Base-by-base conservation (phyloP, 2,329 filamentous ascomycete species). In the Fusarium hainanense region DNA sequence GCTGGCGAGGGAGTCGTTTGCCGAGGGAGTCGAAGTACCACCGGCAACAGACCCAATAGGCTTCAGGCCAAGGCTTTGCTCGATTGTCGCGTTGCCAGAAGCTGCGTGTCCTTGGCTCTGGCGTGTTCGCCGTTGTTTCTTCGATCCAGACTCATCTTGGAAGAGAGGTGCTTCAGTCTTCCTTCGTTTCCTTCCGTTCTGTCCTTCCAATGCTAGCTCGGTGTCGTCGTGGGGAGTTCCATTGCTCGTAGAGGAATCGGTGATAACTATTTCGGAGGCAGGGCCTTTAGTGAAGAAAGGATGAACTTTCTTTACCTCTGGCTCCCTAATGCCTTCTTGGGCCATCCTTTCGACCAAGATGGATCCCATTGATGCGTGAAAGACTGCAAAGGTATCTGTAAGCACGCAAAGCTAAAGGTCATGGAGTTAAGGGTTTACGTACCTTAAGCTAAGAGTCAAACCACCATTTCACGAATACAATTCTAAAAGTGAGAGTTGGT, bases 231-330 rank as follows among this genome's bases (percentile, higher is more conserved):
- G 25, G 21, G 32, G 59, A 21, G 41, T 27, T 47, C 58, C 63
- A 23, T 52, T 23, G 23, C 43, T 27, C 10, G 49, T 18, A 30
- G 65, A 10, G 25, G 54, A 48, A 14, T 46, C 18, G 25, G 59
- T 28, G n/a, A 50, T 21, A 32, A 60, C 28, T 34, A 51, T 34
- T 13, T 70, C 63, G 28, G 61, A 55, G 21, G 59, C 25, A 47
- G 75, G 61, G 9, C 48, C 59, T 58, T 77, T 79, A 41, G 78
- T 73, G 73, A 89, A 88, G 77, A 89, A 88, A 20, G 87, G 87
- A 69, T 89, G 87, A 40, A 88, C 73, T 68, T 85, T 87, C 72
- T 82, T 84, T 25, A 75, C 71, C 41, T 74, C 65, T 12, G 77
- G 73, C 57, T 80, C 80, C 63, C 73, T 75, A 54, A 77, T 68